Conservation (phyloP, 331 rosid species). For the Spiraea crenata region DNA sequence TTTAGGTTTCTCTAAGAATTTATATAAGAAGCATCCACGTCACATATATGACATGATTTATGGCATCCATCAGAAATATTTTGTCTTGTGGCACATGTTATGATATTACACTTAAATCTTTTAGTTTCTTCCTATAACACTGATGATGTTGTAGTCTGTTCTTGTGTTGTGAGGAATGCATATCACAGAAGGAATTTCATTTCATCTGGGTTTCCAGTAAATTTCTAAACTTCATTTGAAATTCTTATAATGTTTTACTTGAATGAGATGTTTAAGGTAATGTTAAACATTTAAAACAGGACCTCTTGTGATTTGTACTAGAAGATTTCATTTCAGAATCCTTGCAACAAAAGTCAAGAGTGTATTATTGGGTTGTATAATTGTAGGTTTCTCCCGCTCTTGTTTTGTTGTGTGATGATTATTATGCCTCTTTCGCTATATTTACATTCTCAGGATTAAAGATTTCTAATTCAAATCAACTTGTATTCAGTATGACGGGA, state of each 20-base stretch:
- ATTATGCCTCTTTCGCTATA: too few species aligned
- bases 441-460: too few species aligned
- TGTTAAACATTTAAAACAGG: slow-evolving; percentile 41
- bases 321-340: slow-evolving; percentile 78
- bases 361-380: slow-evolving; percentile 62
- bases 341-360: slow-evolving; percentile 40
- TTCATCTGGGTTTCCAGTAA: slow-evolving; percentile 76
- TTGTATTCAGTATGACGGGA: too few species aligned
- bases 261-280: slow-evolving; percentile 22
- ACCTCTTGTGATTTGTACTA: slow-evolving; percentile 62
- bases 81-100: slow-evolving; percentile 14
- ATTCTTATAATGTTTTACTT: slow-evolving; percentile 16
- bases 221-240: slow-evolving; percentile 28
- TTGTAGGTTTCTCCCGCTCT: not conserved
- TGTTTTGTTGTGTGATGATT: too few species aligned
- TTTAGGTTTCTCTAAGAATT: not conserved
- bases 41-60: slow-evolving; percentile 16
- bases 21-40: not conserved
- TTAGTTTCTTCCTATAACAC: not conserved
- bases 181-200: slow-evolving; percentile 16
- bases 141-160: not conserved
- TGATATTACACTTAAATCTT: slow-evolving; percentile 13
- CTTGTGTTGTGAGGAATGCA: slow-evolving; percentile 7
- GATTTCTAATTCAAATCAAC: too few species aligned
- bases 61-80: not conserved